Conservation (phyloP, 2,329 filamentous ascomycete species). For the Fusarium sp. region DNA sequence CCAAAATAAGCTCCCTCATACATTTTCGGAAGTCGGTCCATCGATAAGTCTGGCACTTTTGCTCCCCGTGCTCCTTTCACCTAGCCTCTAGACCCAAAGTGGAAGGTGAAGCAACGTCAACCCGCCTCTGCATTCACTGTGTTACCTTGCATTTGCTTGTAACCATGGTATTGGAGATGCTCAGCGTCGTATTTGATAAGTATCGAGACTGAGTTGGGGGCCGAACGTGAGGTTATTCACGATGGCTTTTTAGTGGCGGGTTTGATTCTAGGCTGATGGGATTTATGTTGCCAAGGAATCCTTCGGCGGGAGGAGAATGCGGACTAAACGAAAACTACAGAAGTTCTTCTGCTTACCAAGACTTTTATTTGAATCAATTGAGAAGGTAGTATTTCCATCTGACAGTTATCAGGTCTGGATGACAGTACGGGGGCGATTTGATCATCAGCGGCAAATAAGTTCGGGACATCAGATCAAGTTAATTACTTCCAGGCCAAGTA, state of each 20-base stretch:
- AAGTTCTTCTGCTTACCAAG: not conserved
- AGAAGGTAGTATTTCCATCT: not conserved
- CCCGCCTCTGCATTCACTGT: not conserved
- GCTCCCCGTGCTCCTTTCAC: not conserved
- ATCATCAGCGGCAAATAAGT: not conserved
- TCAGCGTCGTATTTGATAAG: not conserved
- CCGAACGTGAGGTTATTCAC: not conserved
- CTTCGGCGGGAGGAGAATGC: not conserved
- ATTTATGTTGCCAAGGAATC: not conserved
- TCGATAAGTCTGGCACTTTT: constrained; percentile 20
- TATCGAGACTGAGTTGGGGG: not conserved
- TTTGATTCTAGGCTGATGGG: not conserved
- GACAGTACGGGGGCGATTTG: not conserved
- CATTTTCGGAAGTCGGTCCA: constrained; percentile 14
- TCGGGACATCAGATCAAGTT: not conserved
- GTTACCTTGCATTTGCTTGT: not conserved
- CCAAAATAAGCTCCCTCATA: not conserved
- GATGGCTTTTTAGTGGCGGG: not conserved
- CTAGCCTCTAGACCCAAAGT: not conserved
- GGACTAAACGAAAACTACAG: not conserved
- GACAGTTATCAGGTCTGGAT: not conserved
- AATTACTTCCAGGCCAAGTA: not conserved
- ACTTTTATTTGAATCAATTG: not conserved
- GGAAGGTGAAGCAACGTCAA: constrained; percentile 2
- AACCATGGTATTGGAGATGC: not conserved